A percentile compares a stretch with the other conserved stretches of the same genome.
Conservation (phyloP, 306 rosid genomes). For the Cucumis hystrix region DNA sequence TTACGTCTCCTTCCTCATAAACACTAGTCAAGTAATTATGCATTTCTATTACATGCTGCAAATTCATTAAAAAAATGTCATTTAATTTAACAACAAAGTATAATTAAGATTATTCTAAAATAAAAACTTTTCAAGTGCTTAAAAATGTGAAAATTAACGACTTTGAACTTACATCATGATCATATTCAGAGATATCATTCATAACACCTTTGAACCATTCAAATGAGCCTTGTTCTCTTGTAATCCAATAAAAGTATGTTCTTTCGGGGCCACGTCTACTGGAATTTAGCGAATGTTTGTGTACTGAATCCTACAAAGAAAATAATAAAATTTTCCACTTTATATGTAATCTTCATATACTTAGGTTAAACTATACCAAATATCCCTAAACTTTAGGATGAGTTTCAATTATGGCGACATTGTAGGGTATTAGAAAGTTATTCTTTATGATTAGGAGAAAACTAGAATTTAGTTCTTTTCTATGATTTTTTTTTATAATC, state of each 20-base stretch:
- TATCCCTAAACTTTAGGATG: no score
- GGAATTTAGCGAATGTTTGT: not conserved
- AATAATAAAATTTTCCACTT: no score
- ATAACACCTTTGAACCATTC: slow-evolving; percentile 99
- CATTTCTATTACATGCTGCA: slow-evolving; percentile 82
- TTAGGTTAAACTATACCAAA: no score
- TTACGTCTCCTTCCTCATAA: slow-evolving; percentile 85
- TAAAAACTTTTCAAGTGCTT: no score
- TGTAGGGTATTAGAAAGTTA: no score
- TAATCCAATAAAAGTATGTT: slow-evolving; percentile 93
- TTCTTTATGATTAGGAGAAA: no score
- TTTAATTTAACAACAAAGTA: not conserved
- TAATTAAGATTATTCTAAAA: no score
- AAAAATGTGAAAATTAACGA: no score
- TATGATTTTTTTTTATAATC: no score
- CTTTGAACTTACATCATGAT: slow-evolving; percentile 38
- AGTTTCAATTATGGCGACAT: no score
- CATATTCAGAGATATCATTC: slow-evolving; percentile 83
- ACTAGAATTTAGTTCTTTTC: no score
- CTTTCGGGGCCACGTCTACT: slow-evolving; percentile 41
- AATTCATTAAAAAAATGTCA: not conserved
- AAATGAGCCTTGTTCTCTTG: slow-evolving; percentile 87
- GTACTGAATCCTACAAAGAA: slow-evolving; percentile 12
- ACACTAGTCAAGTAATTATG: slow-evolving; percentile 88
- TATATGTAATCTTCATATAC: no score